Evolutionary conservation across 2,329 filamentous ascomycete species (phyloP).

Genomic region (Cryphonectria naterciae): DNA sequence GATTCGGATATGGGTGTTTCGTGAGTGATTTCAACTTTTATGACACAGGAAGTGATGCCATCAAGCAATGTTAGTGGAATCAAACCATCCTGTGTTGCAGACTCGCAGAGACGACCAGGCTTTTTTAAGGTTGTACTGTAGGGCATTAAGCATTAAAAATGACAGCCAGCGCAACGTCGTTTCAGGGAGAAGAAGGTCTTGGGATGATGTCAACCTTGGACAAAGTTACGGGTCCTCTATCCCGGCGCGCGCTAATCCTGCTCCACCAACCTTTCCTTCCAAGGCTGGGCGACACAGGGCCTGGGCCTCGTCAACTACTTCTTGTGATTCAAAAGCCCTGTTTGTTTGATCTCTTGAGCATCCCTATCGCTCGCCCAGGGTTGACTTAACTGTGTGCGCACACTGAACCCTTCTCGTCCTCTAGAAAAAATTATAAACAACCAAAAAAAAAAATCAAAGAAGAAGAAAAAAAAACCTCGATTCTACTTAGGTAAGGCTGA

Average conservation of each 20-base stretch:
- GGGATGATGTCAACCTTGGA: slow-evolving; percentile 13
- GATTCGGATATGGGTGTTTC: neutral
- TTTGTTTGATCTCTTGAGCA: neutral
- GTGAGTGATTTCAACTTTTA: neutral
- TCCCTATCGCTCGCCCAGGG: neutral
- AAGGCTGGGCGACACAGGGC: slow-evolving; percentile 1
- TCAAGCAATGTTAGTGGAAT: neutral
- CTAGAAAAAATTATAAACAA: neutral
- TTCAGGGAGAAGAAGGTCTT: slow-evolving; percentile 7
- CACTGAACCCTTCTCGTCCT: neutral
- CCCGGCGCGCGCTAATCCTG: neutral
- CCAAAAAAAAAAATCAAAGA: no score
- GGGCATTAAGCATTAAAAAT: neutral
- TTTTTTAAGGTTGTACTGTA: neutral
- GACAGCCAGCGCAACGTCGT: slow-evolving; percentile 11
- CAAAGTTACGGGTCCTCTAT: slow-evolving; percentile 2
- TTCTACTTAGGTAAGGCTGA: neutral
- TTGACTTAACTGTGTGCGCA: neutral
- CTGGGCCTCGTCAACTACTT: neutral
- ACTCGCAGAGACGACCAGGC: neutral
- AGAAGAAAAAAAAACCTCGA: no score
- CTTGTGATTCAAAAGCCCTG: neutral
- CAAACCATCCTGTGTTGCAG: neutral
- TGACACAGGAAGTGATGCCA: neutral
- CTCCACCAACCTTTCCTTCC: slow-evolving; percentile 8